Evolutionary conservation across 257 asterid genomes (phyloP), one percentile per base, ranked within the genome.

Genomic region (Parsonsia alboflavescens): DNA sequence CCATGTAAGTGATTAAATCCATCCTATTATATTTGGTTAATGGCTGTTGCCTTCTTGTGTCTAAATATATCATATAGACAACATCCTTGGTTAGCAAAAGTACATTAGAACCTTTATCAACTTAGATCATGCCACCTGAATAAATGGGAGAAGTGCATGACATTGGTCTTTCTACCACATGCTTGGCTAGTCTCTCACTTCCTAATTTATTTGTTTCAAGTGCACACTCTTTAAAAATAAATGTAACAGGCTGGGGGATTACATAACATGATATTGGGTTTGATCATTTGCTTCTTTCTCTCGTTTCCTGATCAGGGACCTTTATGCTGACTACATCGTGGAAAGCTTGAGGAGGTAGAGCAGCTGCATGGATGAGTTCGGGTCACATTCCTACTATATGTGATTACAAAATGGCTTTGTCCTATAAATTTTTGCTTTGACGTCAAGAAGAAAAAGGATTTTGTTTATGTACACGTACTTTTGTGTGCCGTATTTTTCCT

Each of bases 341-440:
- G 98, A 93, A 90, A 82, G 85, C 86, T 80, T 93, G 79, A 91
- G 97, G 85, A 84, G 96, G 78, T 91, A 88, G 87, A 73, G 42
- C 80, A 1, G 50, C 63, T 28, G 67, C 72, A 11, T 65, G 41
- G 42, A 26, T 12, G 59, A 41, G 44, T 75, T 50, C 17, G 30
- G 67, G 57, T 46, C 54, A 54, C 58, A 22, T 33, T 49, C 42
- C 7, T 72, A 33, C n/a, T 13, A 36, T 41, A 53, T 21, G 7
- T 2, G 53, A 36, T 50, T 36, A 17, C 53, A 22, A 36, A 54
- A 13, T 17, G 49, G 59, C 56, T 39, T 7, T 17, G 44, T 28
- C 50, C 56, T 53, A 16, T 41, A 19, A 33, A 17, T n/a, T 71
- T 68, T 44, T 49, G 50, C 67, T 46, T 11, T 63, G 26, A 33